phyloP scores from a whole-genome alignment of 257 asterid species.

The Apocynum venetum region DNA sequence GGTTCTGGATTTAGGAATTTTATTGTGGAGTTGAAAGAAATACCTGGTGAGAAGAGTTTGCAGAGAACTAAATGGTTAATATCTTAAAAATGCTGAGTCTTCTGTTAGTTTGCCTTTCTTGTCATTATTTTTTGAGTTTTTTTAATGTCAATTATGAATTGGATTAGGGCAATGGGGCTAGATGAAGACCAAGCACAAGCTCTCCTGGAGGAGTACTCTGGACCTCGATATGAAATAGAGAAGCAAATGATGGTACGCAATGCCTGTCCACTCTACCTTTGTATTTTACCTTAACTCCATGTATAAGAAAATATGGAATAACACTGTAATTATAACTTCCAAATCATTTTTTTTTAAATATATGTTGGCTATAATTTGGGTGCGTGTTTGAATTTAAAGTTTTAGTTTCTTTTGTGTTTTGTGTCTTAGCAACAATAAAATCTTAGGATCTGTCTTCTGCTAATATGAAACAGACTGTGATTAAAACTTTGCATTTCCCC shows the following conservation, averaged over 20 bases:
- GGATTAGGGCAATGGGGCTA: slow-evolving; percentile 70
- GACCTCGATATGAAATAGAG: slow-evolving; percentile 80
- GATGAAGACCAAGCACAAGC: slow-evolving; percentile 53
- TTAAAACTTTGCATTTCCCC: slow-evolving; percentile 4
- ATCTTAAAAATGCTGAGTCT: slow-evolving; percentile 18
- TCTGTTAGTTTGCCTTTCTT: slow-evolving; percentile 16
- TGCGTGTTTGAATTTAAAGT: background rate
- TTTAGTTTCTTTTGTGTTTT: background rate
- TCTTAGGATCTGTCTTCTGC: background rate
- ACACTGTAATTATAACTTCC: background rate
- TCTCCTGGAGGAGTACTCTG: slow-evolving; percentile 57
- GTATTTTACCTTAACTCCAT: slow-evolving; percentile 10
- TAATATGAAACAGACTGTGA: background rate
- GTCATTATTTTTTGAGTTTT: slow-evolving; percentile 14
- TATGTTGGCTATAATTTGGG: background rate
- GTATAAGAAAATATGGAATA: slow-evolving; percentile 3
- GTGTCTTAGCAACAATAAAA: background rate
- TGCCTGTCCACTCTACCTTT: background rate
- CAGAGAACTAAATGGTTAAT: slow-evolving; percentile 89
- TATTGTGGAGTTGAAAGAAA: slow-evolving; percentile 83
- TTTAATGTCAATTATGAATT: slow-evolving; percentile 15
- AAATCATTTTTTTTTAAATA: too few species aligned
- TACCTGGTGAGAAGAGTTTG: slow-evolving; percentile 75
- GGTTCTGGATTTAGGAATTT: slow-evolving; percentile 53
- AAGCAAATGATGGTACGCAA: slow-evolving; percentile 68